A percentile compares a stretch with the other conserved stretches of the same genome.
These are phyloP conservation scores for Biscogniauxia mediterranea DNA, from an alignment of 2,329 filamentous ascomycete species.

Conservation along the genomic window DNA sequence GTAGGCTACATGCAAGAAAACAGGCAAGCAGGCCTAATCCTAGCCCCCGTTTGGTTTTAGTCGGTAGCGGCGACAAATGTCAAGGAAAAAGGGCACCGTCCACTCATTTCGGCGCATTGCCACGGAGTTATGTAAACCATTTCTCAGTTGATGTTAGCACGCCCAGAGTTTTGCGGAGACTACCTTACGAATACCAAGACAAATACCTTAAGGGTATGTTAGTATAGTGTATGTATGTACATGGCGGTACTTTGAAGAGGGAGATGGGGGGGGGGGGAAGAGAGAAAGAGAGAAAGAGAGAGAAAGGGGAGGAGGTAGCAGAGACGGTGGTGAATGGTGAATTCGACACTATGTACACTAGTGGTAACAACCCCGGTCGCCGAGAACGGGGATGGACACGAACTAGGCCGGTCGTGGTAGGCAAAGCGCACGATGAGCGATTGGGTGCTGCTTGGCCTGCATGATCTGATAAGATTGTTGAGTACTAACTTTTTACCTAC, in stretches of 20 bases:
- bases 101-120: not conserved
- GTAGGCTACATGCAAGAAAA: not conserved
- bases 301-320: not conserved
- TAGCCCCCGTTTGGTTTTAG: not conserved
- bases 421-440: constrained; percentile 2
- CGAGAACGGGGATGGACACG: constrained; percentile 19
- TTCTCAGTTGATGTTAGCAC: not conserved
- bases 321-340: too few relatives aligned
- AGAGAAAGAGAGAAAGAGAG: too few relatives aligned
- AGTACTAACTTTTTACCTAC: too few relatives aligned
- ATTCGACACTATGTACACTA: too few relatives aligned
- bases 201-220: too few relatives aligned
- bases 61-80: not conserved
- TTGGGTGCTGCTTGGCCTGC: constrained; percentile 20
- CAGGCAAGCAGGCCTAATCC: not conserved
- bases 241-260: not conserved
- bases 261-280: not conserved
- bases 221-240: not conserved
- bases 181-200: too few relatives aligned
- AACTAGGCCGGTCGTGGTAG: constrained; percentile 17
- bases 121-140: not conserved
- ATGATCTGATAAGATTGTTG: constrained; percentile 36
- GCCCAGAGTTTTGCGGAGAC: not conserved
- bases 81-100: too few relatives aligned
- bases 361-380: constrained; percentile 11